Evolutionary conservation across 2,329 filamentous ascomycete genomes (phyloP).

Genomic region (Cladosporium colombiae): DNA sequence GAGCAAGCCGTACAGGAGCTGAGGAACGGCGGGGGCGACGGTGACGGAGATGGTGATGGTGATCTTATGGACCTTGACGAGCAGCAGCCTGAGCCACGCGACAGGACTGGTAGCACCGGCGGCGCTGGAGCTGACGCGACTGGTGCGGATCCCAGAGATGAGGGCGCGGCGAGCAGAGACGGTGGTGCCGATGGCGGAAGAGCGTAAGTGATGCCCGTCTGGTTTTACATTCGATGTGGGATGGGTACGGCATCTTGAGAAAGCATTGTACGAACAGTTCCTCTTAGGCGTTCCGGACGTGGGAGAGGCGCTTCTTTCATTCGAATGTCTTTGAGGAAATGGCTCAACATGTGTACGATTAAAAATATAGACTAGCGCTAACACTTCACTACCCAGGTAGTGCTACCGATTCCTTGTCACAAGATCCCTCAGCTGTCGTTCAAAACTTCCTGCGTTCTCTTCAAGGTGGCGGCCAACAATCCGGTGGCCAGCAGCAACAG

Average conservation of each 20-base stretch:
- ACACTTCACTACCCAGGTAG: constrained; percentile 42
- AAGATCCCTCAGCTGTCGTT: constrained; percentile 74
- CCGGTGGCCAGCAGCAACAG: constrained; percentile 41
- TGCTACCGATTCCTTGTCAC: constrained; percentile 57
- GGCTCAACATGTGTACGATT: constrained; percentile 11
- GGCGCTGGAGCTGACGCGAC: constrained; percentile 85
- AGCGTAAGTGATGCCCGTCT: constrained; percentile 78
- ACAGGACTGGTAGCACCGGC: constrained; percentile 66
- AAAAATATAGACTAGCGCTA: constrained; percentile 19
- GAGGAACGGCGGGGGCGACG: constrained; percentile 61
- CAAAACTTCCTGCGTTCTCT: constrained; percentile 88
- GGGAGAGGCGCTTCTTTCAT: not conserved
- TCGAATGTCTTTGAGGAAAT: not conserved
- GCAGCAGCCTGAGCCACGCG: constrained; percentile 65
- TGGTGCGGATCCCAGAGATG: constrained; percentile 86
- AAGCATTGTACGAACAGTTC: not conserved
- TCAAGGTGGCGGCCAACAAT: constrained; percentile 50
- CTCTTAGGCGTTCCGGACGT: not conserved
- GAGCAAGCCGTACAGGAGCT: constrained; percentile 64
- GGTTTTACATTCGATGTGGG: not conserved
- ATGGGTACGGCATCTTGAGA: not conserved
- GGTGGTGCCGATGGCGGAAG: constrained; percentile 94
- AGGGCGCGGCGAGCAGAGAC: constrained; percentile 84
- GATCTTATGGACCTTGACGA: constrained; percentile 69
- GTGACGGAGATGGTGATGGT: constrained; percentile 52